Conservation (phyloP, 2,329 filamentous ascomycete genomes). For the Aspergillus brunneoviolaceus region DNA sequence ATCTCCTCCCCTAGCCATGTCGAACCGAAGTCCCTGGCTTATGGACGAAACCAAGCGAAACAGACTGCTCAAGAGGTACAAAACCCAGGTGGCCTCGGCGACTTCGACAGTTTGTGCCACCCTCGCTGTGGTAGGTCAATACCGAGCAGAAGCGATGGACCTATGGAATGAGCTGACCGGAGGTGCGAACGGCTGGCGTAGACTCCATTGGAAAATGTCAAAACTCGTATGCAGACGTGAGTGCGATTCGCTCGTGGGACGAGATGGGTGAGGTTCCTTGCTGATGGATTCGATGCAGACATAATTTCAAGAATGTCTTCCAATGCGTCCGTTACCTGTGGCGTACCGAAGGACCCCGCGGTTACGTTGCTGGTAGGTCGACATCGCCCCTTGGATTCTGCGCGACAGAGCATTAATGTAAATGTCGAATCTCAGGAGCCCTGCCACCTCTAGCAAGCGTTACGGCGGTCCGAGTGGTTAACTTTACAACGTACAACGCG, state of each 20-base stretch:
- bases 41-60: slow-evolving; percentile 44
- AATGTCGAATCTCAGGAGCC: slow-evolving; percentile 33
- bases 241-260: slow-evolving; percentile 13
- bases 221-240: slow-evolving; percentile 52
- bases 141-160: neutral
- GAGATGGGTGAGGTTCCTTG: neutral
- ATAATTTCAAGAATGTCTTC: slow-evolving; percentile 46
- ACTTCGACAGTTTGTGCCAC: slow-evolving; percentile 47
- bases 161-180: neutral
- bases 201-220: slow-evolving; percentile 51
- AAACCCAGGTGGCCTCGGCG: slow-evolving; percentile 48
- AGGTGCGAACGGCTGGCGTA: slow-evolving; percentile 21
- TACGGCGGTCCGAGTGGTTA: slow-evolving; percentile 46
- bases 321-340: slow-evolving; percentile 48
- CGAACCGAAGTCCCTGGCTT: slow-evolving; percentile 32
- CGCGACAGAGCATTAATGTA: slow-evolving; percentile 2
- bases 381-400: neutral
- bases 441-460: slow-evolving; percentile 47
- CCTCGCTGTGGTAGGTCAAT: slow-evolving; percentile 43
- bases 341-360: slow-evolving; percentile 48
- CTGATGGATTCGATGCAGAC: slow-evolving; percentile 28
- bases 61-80: slow-evolving; percentile 46
- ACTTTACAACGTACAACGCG: slow-evolving; percentile 48
- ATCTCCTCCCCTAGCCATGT: slow-evolving; percentile 34
- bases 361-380: slow-evolving; percentile 47